A percentile compares a stretch with the other conserved stretches of the same genome.
These are phyloP conservation scores for Fusarium sp. DNA, from an alignment of 2,329 filamentous ascomycete species.

Conservation along the genomic window DNA sequence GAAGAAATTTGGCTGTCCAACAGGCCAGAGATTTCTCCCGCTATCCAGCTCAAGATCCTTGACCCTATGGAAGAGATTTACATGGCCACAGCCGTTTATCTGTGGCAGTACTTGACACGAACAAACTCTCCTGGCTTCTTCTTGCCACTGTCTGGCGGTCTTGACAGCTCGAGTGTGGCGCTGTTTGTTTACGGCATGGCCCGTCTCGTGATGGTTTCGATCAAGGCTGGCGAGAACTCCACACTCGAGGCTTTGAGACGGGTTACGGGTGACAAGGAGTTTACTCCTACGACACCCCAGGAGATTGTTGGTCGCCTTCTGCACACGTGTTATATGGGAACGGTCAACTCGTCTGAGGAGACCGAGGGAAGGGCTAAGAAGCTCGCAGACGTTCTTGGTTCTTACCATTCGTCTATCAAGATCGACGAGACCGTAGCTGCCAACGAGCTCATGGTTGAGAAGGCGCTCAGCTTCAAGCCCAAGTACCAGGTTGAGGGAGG, in stretches of 20 bases:
- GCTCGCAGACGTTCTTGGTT: neutral
- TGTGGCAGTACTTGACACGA: constrained; percentile 56
- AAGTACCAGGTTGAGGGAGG: constrained; percentile 59
- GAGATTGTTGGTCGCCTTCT: neutral
- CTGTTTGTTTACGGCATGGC: neutral
- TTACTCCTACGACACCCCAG: neutral
- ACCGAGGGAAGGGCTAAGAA: neutral
- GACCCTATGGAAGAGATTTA: constrained; percentile 50
- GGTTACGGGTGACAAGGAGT: neutral
- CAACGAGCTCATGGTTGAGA: neutral
- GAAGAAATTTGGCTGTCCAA: neutral
- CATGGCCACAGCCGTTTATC: constrained; percentile 42
- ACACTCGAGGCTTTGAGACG: neutral
- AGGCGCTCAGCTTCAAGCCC: neutral
- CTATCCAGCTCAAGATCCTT: constrained; percentile 39
- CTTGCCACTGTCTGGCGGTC: neutral
- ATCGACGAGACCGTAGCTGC: neutral
- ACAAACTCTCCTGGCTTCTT: neutral
- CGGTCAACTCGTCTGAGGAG: neutral
- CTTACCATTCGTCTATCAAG: neutral
- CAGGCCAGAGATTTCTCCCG: constrained; percentile 34
- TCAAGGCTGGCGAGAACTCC: neutral
- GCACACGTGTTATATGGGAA: neutral
- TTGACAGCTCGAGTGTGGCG: neutral
- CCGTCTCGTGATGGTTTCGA: neutral